These are phyloP conservation scores for Penicillium polonicum DNA, from an alignment of 2,329 filamentous ascomycete species.

Conservation along the genomic window DNA sequence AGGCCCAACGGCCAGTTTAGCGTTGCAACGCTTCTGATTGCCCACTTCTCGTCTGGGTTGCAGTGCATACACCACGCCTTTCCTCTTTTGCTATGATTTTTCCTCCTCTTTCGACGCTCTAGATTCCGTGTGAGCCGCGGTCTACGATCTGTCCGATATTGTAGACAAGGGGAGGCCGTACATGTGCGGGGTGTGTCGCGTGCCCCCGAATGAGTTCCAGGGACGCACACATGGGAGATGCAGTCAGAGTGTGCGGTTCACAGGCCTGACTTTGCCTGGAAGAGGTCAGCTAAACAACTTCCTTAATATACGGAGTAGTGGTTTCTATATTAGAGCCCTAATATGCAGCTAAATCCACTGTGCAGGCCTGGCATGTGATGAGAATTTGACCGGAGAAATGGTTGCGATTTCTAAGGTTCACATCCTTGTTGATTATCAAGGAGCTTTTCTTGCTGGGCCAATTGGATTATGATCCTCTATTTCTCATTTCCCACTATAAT, in stretches of 20 bases:
- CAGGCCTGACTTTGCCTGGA: neutral
- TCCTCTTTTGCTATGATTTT: neutral
- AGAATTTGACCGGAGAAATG: conserved; percentile 9
- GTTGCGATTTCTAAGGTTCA: conserved; percentile 9
- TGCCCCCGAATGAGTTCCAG: conserved; percentile 15
- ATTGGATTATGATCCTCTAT: neutral
- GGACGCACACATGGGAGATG: neutral
- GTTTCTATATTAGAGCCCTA: neutral
- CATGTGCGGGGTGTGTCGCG: conserved; percentile 1
- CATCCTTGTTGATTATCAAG: conserved; percentile 11
- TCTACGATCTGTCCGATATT: neutral
- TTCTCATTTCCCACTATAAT: neutral
- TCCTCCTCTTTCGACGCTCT: neutral
- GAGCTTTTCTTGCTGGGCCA: neutral
- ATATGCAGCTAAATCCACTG: neutral
- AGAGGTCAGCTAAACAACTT: neutral
- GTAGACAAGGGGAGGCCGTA: neutral
- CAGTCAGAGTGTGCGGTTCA: neutral
- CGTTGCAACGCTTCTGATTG: conserved; percentile 4
- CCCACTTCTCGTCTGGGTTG: neutral
- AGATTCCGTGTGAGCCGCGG: neutral
- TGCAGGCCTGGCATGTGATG: conserved; percentile 14
- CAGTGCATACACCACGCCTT: neutral
- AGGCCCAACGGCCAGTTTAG: conserved; percentile 2
- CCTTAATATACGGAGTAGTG: neutral